These are phyloP conservation scores for Antitrichia curtipendula DNA, from an alignment of 225 moss, liverwort and hornwort species.

Conservation along the genomic window DNA sequence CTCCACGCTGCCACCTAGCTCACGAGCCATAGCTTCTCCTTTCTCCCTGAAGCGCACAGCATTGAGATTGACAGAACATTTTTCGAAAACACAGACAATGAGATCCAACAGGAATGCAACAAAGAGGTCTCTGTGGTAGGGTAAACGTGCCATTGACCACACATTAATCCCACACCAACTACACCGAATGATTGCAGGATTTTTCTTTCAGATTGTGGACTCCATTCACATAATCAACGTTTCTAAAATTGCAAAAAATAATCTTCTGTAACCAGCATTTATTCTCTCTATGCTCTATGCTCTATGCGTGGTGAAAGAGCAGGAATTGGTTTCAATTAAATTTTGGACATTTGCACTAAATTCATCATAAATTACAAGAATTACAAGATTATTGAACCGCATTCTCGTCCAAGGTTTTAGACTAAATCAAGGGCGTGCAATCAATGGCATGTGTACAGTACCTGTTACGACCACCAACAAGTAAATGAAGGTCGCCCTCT, in stretches of 20 bases:
- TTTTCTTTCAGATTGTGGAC: neutral
- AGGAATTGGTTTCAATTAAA: neutral
- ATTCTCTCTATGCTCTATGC: neutral
- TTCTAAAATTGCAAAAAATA: neutral
- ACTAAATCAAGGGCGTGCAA: neutral
- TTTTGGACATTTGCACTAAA: neutral
- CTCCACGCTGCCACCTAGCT: conserved; percentile 35
- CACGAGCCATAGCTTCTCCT: conserved; percentile 49
- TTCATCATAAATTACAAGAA: neutral
- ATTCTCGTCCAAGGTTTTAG: too few species aligned
- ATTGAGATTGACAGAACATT: neutral
- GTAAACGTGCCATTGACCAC: neutral
- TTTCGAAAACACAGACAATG: neutral
- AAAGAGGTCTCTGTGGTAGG: neutral
- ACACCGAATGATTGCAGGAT: neutral
- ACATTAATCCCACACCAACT: neutral
- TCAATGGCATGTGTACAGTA: neutral
- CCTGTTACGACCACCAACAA: conserved; percentile 81
- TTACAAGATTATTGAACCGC: neutral
- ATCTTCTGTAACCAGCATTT: neutral
- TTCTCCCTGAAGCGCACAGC: conserved; percentile 30
- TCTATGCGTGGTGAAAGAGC: too few species aligned
- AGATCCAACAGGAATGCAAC: neutral
- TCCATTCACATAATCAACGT: neutral
- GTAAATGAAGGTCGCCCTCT: conserved; percentile 35